Percentiles rank a stretch among this genome's conserved stretches.
Evolutionary conservation across 2,329 filamentous ascomycete genomes (phyloP).

Genomic region (Cladosporium sp.): DNA sequence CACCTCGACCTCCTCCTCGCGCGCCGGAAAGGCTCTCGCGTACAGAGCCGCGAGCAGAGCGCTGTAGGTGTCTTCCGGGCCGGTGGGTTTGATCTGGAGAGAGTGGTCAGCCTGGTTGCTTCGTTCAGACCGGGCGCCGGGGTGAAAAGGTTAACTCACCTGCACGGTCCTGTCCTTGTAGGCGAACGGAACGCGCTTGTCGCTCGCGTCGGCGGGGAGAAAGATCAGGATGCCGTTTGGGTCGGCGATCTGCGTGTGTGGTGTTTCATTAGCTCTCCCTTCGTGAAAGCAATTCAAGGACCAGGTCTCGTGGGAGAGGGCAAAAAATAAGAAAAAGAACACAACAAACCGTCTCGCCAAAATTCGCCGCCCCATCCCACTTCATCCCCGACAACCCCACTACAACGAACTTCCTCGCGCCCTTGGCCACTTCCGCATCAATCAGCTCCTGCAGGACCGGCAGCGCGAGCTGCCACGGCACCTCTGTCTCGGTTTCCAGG

Average conservation of each 20-base stretch:
- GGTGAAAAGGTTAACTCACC: not conserved
- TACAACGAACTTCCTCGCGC: not conserved
- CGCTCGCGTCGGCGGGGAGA: not conserved
- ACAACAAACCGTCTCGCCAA: not conserved
- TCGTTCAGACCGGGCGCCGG: not conserved
- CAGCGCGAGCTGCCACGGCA: not conserved
- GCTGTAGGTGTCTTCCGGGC: not conserved
- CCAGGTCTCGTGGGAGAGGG: not conserved
- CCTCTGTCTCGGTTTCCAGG: not conserved
- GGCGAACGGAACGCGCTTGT: not conserved
- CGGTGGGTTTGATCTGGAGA: not conserved
- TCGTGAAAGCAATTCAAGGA: not conserved
- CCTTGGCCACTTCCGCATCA: not conserved
- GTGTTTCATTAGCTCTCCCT: not conserved
- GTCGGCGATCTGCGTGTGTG: not conserved
- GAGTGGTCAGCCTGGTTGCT: not conserved
- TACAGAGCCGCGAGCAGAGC: not conserved
- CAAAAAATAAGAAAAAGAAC: not conserved
- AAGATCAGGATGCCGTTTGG: not conserved
- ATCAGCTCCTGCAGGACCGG: not conserved
- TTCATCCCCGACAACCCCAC: not conserved
- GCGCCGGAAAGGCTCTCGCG: not conserved
- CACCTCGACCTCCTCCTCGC: too few species aligned
- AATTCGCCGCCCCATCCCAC: not conserved
- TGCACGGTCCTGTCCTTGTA: not conserved